Percentiles rank a stretch among this genome's conserved stretches.
These are phyloP conservation scores for Nicotiana sylvestris DNA, from an alignment of 257 asterid species.

Conservation along the genomic window DNA sequence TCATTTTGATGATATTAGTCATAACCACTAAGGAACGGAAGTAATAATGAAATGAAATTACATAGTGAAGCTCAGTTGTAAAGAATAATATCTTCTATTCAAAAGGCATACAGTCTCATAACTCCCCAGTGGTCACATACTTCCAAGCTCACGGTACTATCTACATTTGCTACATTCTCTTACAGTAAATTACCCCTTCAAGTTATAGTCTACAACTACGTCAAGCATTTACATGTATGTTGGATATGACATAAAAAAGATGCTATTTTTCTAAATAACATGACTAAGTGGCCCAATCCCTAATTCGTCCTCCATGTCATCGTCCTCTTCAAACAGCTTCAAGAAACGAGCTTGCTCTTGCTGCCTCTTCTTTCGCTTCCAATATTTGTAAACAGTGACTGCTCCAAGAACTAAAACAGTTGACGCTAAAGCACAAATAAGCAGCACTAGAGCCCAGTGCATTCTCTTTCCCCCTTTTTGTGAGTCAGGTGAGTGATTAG, in stretches of 20 bases:
- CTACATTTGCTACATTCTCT: background rate
- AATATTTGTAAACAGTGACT: conserved; percentile 42
- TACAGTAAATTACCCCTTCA: background rate
- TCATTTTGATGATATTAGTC: no score
- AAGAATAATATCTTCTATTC: background rate
- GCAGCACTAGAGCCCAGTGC: conserved; percentile 43
- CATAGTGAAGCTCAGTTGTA: no score
- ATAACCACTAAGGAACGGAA: no score
- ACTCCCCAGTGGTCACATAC: background rate
- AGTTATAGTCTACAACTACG: background rate
- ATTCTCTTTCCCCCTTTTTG: conserved; percentile 19
- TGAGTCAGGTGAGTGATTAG: conserved; percentile 25
- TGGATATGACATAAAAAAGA: background rate
- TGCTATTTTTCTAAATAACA: conserved; percentile 18
- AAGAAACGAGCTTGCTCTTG: conserved; percentile 79
- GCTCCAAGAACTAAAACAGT: conserved; percentile 33
- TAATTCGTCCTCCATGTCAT: conserved; percentile 62
- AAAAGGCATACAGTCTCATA: background rate
- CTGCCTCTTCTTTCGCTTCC: conserved; percentile 61
- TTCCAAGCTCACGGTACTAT: background rate
- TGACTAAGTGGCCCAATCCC: conserved; percentile 57
- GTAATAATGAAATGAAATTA: no score
- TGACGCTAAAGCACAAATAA: conserved; percentile 25
- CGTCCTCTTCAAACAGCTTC: conserved; percentile 55
- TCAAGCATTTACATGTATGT: background rate